Evolutionary conservation across 208 protist genomes (phyloP).

Genomic region (Acanthamoeba lenticulata): DNA sequence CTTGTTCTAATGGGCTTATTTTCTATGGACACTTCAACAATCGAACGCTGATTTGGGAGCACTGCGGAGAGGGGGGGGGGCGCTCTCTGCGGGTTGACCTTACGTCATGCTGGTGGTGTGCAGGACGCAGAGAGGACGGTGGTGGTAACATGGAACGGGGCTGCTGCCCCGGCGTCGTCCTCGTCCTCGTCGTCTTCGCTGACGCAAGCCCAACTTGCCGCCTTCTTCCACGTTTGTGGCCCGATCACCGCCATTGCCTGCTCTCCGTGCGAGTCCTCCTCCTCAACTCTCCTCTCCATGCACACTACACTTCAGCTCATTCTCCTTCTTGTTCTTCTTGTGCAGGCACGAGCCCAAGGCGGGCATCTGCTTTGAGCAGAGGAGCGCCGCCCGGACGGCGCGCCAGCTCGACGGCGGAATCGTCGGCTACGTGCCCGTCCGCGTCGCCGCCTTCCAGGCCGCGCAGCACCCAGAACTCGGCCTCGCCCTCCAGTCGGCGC

Average conservation of each 20-base stretch:
- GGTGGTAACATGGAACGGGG: too few species aligned
- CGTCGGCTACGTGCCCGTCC: conserved; percentile 15
- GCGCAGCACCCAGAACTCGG: neutral
- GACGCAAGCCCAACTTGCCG: neutral
- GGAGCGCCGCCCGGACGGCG: neutral
- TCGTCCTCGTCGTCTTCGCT: neutral
- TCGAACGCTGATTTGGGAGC: too few species aligned
- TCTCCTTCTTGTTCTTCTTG: neutral
- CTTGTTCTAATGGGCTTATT: too few species aligned
- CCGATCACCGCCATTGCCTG: neutral
- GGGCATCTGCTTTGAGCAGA: neutral
- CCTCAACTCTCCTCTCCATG: neutral
- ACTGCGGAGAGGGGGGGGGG: too few species aligned
- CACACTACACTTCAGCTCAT: too few species aligned
- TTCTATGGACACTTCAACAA: too few species aligned
- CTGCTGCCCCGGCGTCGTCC: too few species aligned
- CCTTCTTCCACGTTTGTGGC: neutral
- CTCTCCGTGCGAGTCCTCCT: neutral
- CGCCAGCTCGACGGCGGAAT: neutral
- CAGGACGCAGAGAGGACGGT: conserved; percentile 5
- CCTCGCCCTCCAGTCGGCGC: neutral
- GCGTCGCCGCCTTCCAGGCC: neutral
- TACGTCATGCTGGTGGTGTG: too few species aligned
- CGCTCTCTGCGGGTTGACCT: too few species aligned
- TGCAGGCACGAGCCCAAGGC: neutral